Base-by-base conservation (phyloP, 495 filamentous ascomycete genomes). In the Evernia prunastri region DNA sequence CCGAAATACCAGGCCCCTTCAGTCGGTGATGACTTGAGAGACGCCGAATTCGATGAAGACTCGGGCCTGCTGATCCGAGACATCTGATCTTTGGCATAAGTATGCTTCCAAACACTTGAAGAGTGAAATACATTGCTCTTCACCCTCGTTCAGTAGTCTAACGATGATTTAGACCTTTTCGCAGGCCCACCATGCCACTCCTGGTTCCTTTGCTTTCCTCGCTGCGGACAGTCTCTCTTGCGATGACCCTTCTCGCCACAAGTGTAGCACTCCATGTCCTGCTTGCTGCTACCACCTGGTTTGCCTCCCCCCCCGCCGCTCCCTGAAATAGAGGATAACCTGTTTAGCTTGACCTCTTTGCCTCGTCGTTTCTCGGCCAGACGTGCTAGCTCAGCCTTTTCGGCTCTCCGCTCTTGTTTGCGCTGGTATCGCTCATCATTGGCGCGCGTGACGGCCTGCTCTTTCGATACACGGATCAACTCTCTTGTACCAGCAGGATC, bases 241-340 rank as follows among this genome's bases (percentile, higher is more conserved):
- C 39, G 47, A 25, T 69, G 67, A 25, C 65, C 67, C 56, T 69
- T 65, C 45, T 67, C 35, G 17, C 67, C 61, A 59, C 67, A 69
- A 3, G 29, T n/a, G 43, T 53, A 64, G 47, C 67, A 69, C 40
- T 69, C 67, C 49, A 60, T 67, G 27, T 61, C 56, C 31, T n/a
- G 36, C 29, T 67, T 63, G 53, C 35, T 40, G 8, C 43, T 61
- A 7, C 42, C 43, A 60, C 63, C 31, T 23, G 64, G 31, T 27
- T 66, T 57, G 25, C 64, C 56, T 33, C 25, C 53, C 53, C 59
- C 42, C 9, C 57, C 51, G 39, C 64, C 49, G 3, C 37, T 60
- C 9, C 47, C 61, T n/a, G 67, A 69, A 29, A 69, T 69, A 5
- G 67, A 69, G 37, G 61, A 63, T 54, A 69, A 51, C 31, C 13